Evolutionary conservation across 345 rosid species (phyloP), one percentile per base, ranked within the genome.

Genomic region (Eutrema yunnanense): DNA sequence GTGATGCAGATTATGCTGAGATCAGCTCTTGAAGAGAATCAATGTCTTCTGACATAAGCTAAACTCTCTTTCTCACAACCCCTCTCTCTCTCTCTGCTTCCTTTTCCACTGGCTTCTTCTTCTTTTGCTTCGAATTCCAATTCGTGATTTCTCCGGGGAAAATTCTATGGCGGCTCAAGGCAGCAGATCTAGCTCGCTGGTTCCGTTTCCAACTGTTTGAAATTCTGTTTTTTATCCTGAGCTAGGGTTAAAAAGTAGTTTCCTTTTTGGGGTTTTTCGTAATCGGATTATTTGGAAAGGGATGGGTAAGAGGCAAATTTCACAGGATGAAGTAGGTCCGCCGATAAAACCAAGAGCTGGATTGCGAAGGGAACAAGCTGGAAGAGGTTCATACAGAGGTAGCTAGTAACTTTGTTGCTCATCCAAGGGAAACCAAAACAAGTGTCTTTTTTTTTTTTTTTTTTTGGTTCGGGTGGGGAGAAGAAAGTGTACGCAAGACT

Each of bases 321-420:
- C 92, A 66, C 85, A 83, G 83, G 88, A 83, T 50, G 89, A 92
- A 64, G 88, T 85, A 72, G 96, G 94, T 70, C 98, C 92, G 59
- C 91, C 94, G 59, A 83, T 89, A 81, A 90, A 90, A 71, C 88
- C 87, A 65, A 82, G 92, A 62, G 92, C 95, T 11, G 97, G 92
- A 67, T 83, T 93, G 63, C 78, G 96, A 84, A 89, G 92, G 60
- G 86, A 93, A 53, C 97, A 93, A 79, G 98, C 98, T 7, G 98
- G 98, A 29, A 81, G 98, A 89, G 97, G 98, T 64, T 90, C 97
- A 11, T 93, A 93, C 74, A 81, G 98, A 79, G 98, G 94, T 72
- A 89, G 98, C 72, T 93, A 93, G 97, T 76, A 10, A 36, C 48
- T 77, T 65, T 40, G 62, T 61, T 6, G 48, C 30, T 50, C 4